Base-by-base conservation (phyloP, 257 asterid species). In the Solanum piurae region DNA sequence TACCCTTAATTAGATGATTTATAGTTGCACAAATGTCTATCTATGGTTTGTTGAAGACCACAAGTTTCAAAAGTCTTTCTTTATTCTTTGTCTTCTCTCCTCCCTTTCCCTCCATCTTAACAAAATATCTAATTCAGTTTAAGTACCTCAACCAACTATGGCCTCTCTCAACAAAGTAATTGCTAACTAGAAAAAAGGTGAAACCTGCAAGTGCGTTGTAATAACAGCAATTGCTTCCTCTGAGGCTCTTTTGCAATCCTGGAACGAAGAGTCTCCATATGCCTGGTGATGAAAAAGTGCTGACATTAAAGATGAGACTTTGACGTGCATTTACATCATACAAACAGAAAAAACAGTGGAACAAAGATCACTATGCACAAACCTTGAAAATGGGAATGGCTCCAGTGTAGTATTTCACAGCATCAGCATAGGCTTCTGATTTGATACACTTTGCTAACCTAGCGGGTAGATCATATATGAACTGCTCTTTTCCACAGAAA, bases 361-460 rank as follows among this genome's bases (percentile, higher is more conserved):
- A 11, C 42, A 31, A 31, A 55, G 2, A 82, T 33, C 46, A 55
- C 27, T 84, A 91, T 38, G 87, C 72, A 84, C 83, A 77, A 88
- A 95, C 99, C 99, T 94, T 93, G 92, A 97, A 97, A 86, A 97
- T 96, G 76, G 99, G 99, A 91, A 92, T 94, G 86, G 99, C 99
- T 90, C 99, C 99, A 49, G 92, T 96, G 89, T 97, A 97, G 80
- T 91, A 97, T 91, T 94, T 97, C 89, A 96, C 98, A 12, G 99
- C 99, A 90, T 97, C 99, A 49, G 97, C 96, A 87, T 97, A 97
- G 91, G 99, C 93, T 92, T 94, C 99, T 84, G 99, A 90, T 94
- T 93, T 96, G 92, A 96, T 95, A 90, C 98, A 97, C 92, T 95
- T 96, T 85, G 95, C 96, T 80, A 97, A 98, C 88, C 98, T 92